A percentile compares a stretch with the other conserved stretches of the same genome.
phyloP scores from a whole-genome alignment of 768 basidiomycete genomes.

The Termitomyces titanicus region DNA sequence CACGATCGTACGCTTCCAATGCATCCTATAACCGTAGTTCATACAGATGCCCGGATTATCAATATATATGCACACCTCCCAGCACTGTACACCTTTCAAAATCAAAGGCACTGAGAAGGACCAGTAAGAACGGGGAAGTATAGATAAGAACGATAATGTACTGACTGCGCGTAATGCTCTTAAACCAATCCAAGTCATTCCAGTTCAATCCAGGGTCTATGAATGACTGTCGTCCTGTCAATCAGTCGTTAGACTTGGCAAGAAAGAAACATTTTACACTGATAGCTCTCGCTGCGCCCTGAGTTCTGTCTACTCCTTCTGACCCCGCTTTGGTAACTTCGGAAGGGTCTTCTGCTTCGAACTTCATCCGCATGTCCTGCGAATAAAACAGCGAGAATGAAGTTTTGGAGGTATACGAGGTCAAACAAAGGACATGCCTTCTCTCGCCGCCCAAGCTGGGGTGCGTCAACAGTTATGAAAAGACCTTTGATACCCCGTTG shows the following conservation, averaged over 20 bases:
- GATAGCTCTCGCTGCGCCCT: slow-evolving; percentile 94
- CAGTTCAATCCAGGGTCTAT: slow-evolving; percentile 91
- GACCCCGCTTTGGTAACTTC: slow-evolving; percentile 51
- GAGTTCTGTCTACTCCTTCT: slow-evolving; percentile 68
- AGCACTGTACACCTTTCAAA: slow-evolving; percentile 85
- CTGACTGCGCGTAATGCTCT: slow-evolving; percentile 65
- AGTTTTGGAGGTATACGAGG: background rate
- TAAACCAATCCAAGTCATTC: slow-evolving; percentile 83
- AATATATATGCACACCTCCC: slow-evolving; percentile 51
- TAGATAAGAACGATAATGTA: background rate
- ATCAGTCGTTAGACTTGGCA: background rate
- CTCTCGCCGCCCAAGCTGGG: slow-evolving; percentile 90
- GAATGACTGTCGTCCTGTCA: slow-evolving; percentile 58
- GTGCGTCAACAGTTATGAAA: slow-evolving; percentile 98
- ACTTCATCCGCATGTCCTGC: slow-evolving; percentile 94
- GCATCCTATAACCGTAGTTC: slow-evolving; percentile 51
- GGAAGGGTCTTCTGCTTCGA: slow-evolving; percentile 73
- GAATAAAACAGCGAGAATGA: background rate
- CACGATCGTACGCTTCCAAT: slow-evolving; percentile 75
- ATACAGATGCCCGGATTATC: background rate
- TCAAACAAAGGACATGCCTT: slow-evolving; percentile 39
- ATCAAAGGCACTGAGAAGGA: slow-evolving; percentile 72
- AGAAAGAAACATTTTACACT: slow-evolving; percentile 46
- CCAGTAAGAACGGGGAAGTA: slow-evolving; percentile 30
- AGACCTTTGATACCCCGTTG: slow-evolving; percentile 86